phyloP scores from a whole-genome alignment of 176 grass and related monocot species.

The Ensete ventricosum region DNA sequence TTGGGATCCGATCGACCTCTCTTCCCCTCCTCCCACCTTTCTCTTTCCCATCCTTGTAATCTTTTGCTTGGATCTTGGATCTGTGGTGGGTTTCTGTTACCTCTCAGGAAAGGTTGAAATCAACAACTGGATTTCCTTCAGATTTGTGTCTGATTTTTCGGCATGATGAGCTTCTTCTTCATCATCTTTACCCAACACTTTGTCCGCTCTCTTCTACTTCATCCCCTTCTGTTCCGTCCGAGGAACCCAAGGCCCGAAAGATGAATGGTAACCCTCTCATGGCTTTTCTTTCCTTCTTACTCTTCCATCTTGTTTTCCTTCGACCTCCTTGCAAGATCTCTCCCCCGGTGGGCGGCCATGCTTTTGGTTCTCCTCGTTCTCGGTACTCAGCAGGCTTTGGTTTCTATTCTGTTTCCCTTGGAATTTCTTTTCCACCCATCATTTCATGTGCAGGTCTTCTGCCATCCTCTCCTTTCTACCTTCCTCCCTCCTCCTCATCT shows the following conservation, averaged over 20 bases:
- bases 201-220: no score
- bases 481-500: not conserved
- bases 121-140: not conserved
- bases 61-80: constrained; percentile 4
- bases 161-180: not conserved
- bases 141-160: not conserved
- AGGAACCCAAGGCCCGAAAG: not conserved
- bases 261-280: not conserved
- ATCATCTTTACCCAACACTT: not conserved
- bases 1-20: not conserved
- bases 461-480: not conserved
- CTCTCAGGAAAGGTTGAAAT: not conserved
- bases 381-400: not conserved
- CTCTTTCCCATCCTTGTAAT: not conserved
- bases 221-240: no score
- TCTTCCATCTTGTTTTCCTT: not conserved
- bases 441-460: constrained; percentile 9
- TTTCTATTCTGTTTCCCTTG: not conserved
- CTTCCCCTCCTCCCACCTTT: not conserved
- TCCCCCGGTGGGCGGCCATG: not conserved
- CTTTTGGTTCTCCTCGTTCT: not conserved
- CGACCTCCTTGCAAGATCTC: not conserved
- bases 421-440: not conserved
- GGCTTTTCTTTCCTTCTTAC: not conserved
- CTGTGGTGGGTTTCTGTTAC: not conserved